Evolutionary conservation across 305 asterid genomes (phyloP).

Genomic region (Rubia tinctorum): DNA sequence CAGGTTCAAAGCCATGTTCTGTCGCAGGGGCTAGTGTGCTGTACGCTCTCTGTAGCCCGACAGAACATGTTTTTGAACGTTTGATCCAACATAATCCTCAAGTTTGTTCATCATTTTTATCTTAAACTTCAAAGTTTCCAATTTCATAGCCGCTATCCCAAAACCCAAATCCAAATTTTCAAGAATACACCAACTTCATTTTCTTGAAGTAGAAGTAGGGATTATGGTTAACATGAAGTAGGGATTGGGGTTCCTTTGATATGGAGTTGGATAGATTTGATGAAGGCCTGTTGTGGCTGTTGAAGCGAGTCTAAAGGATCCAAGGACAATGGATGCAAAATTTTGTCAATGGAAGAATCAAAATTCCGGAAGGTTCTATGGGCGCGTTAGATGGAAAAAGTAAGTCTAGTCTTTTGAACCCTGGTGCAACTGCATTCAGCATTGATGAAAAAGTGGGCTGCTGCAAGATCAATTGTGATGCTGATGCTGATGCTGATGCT

Average conservation of each 20-base stretch:
- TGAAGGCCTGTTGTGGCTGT: neutral
- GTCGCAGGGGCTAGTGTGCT: slow-evolving; percentile 20
- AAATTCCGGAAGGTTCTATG: neutral
- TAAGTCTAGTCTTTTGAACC: neutral
- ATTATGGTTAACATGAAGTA: neutral
- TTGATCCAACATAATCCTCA: neutral
- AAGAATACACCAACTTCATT: neutral
- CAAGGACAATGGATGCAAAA: neutral
- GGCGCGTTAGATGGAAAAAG: neutral
- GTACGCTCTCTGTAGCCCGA: slow-evolving; percentile 41
- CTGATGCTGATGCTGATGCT: slow-evolving; percentile 15
- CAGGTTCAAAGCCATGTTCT: too few relatives aligned
- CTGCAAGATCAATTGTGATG: slow-evolving; percentile 60
- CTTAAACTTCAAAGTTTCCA: slow-evolving; percentile 24
- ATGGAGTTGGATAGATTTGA: neutral
- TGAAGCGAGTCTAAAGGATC: neutral
- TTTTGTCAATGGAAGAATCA: neutral
- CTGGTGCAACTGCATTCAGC: slow-evolving; percentile 45
- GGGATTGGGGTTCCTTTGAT: neutral
- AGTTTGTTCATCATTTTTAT: too few relatives aligned
- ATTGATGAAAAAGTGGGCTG: slow-evolving; percentile 19
- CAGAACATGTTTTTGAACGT: slow-evolving; percentile 23
- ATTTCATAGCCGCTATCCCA: slow-evolving; percentile 24
- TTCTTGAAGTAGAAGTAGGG: neutral
- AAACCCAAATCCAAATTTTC: neutral